A percentile compares a stretch with the other conserved stretches of the same genome.
Evolutionary conservation across 352 stramenopile genomes (phyloP).

Genomic region (Blastocystis sp.): DNA sequence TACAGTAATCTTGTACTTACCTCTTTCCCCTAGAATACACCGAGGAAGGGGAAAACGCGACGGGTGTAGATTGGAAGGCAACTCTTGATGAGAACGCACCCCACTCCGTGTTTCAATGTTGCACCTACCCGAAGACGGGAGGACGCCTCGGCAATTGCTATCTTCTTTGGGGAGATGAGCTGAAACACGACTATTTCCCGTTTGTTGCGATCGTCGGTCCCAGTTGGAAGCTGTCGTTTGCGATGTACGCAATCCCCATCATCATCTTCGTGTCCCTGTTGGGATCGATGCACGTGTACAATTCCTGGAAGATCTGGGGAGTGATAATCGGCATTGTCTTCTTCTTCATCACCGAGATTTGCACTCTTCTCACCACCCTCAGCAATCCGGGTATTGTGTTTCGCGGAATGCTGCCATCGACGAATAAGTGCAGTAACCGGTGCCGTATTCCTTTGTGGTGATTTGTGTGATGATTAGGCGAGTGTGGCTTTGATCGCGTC

Average conservation of each 20-base stretch:
- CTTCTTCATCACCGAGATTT: slow-evolving; percentile 28
- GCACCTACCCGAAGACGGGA: slow-evolving; percentile 6
- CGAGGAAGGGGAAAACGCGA: neutral
- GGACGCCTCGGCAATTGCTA: slow-evolving; percentile 65
- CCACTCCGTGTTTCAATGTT: neutral
- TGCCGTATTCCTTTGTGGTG: slow-evolving; percentile 4
- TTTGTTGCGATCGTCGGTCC: slow-evolving; percentile 56
- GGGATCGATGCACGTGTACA: neutral
- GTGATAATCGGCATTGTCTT: neutral
- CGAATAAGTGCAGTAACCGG: neutral
- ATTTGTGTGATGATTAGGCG: slow-evolving; percentile 10
- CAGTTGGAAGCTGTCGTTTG: slow-evolving; percentile 22
- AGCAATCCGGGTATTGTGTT: slow-evolving; percentile 66
- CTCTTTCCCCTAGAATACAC: neutral
- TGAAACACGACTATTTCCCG: slow-evolving; percentile 67
- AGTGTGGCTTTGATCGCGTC: slow-evolving; percentile 20
- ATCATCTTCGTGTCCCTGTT: neutral
- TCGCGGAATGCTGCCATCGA: neutral
- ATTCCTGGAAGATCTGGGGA: slow-evolving; percentile 25
- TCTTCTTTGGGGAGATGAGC: slow-evolving; percentile 61
- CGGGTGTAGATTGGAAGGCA: neutral
- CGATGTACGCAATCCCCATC: neutral
- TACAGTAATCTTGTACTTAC: neutral
- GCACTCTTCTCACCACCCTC: slow-evolving; percentile 27
- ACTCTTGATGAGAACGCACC: slow-evolving; percentile 1